A percentile compares a stretch with the other conserved stretches of the same genome.
Conservation (phyloP, 306 rosid species). For the Acacia crassicarpa region DNA sequence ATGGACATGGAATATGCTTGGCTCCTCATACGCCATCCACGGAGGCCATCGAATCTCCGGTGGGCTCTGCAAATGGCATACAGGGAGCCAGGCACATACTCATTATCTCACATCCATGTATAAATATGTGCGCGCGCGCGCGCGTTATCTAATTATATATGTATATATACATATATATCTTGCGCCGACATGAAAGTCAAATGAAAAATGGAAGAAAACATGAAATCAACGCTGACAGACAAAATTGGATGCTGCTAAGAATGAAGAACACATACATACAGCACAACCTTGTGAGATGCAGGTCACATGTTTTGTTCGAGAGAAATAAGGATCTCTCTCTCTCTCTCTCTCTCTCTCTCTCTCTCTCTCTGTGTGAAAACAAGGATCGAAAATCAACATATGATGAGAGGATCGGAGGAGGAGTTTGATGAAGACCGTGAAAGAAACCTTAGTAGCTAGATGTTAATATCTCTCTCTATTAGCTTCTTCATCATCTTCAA, state of each 20-base stretch:
- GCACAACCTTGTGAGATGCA: not conserved
- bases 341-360: not conserved
- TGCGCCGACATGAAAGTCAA: not conserved
- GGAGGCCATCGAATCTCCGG: constrained; percentile 36
- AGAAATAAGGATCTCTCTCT: not conserved
- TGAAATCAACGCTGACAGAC: not conserved
- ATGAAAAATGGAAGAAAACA: not conserved
- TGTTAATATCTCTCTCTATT: not conserved
- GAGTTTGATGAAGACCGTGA: not conserved
- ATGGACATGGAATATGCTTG: constrained; percentile 51
- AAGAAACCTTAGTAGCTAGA: not conserved
- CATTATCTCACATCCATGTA: constrained; percentile 21
- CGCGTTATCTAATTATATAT: not conserved
- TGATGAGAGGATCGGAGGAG: not conserved
- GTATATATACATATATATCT: not conserved
- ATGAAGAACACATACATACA: not conserved
- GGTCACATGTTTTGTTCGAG: not conserved
- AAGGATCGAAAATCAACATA: not conserved
- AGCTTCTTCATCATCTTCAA: not conserved
- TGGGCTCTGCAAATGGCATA: constrained; percentile 54
- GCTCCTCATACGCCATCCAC: constrained; percentile 66
- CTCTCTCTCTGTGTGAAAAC: not conserved
- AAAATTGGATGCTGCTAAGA: not conserved
- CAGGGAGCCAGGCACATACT: constrained; percentile 62
- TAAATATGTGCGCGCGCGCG: not conserved